Conservation (phyloP, 495 filamentous ascomycete genomes). For the Aspergillus mulundensis region DNA sequence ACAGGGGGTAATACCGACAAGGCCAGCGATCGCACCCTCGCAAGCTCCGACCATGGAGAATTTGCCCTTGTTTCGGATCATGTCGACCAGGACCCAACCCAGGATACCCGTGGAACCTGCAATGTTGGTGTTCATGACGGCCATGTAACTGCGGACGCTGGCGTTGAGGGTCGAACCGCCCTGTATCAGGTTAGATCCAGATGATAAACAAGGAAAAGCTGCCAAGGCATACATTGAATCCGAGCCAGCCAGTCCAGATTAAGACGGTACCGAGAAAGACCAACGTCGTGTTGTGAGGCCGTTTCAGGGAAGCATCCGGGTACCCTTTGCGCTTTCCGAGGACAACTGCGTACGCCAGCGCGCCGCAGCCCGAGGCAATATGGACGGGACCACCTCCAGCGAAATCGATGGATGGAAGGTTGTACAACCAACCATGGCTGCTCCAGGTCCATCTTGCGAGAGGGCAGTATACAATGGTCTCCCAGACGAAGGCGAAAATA, state of each 20-base stretch:
- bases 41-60: conserved; percentile 60
- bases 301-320: conserved; percentile 38
- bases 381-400: conserved; percentile 56
- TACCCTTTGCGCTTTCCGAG: conserved; percentile 50
- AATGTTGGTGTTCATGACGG: conserved; percentile 60
- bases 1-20: conserved; percentile 62
- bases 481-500: conserved; percentile 56
- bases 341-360: conserved; percentile 53
- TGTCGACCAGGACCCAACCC: conserved; percentile 58
- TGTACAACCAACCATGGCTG: conserved; percentile 53
- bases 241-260: conserved; percentile 60
- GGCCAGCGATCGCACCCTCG: conserved; percentile 59
- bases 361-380: conserved; percentile 51
- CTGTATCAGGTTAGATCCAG: conserved; percentile 16
- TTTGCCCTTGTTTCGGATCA: conserved; percentile 47
- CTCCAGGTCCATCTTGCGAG: conserved; percentile 62
- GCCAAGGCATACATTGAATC: conserved; percentile 47
- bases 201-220: neutral
- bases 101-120: conserved; percentile 54
- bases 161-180: conserved; percentile 57
- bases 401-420: conserved; percentile 52
- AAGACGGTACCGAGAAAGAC: conserved; percentile 56
- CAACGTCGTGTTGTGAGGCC: conserved; percentile 53
- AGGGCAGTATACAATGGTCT: conserved; percentile 57
- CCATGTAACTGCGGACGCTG: conserved; percentile 53